phyloP scores from a whole-genome alignment of 2,329 filamentous ascomycete species.

The Microcyclospora tardicrescens region DNA sequence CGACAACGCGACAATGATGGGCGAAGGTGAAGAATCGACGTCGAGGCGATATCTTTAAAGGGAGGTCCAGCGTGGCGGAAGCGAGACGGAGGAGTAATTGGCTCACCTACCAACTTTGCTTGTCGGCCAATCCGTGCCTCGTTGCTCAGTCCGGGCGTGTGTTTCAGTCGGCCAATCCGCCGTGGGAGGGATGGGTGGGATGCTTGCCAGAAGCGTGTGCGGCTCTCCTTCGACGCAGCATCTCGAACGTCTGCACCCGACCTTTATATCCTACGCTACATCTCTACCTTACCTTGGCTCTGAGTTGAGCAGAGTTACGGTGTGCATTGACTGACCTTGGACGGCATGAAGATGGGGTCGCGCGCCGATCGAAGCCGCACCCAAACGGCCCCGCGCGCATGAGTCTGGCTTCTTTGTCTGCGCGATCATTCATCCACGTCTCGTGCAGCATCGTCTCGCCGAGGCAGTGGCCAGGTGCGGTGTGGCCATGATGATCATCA shows the following conservation, averaged over 20 bases:
- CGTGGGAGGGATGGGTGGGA: not conserved
- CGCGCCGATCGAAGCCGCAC: too few relatives aligned
- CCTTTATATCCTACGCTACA: not conserved
- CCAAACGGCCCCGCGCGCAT: not conserved
- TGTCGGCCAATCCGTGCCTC: conserved; percentile 3
- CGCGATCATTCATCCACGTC: not conserved
- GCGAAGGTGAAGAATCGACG: too few relatives aligned
- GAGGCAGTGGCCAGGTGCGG: not conserved
- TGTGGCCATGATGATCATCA: too few relatives aligned
- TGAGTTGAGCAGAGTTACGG: too few relatives aligned
- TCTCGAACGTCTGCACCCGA: not conserved
- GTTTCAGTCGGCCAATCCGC: not conserved
- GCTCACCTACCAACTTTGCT: not conserved
- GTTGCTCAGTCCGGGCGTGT: not conserved
- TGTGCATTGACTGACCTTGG: not conserved
- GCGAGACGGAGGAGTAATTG: not conserved
- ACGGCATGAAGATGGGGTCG: not conserved
- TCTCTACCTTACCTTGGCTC: too few relatives aligned
- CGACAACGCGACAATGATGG: conserved; percentile 1
- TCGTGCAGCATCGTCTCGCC: conserved; percentile 1
- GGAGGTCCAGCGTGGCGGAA: not conserved
- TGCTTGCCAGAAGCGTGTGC: not conserved
- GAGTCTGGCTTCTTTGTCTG: conserved; percentile 1
- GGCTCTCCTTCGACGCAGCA: not conserved
- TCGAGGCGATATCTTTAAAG: not conserved